Conservation (phyloP, 2,329 filamentous ascomycete species). For the Penicillium sp. region DNA sequence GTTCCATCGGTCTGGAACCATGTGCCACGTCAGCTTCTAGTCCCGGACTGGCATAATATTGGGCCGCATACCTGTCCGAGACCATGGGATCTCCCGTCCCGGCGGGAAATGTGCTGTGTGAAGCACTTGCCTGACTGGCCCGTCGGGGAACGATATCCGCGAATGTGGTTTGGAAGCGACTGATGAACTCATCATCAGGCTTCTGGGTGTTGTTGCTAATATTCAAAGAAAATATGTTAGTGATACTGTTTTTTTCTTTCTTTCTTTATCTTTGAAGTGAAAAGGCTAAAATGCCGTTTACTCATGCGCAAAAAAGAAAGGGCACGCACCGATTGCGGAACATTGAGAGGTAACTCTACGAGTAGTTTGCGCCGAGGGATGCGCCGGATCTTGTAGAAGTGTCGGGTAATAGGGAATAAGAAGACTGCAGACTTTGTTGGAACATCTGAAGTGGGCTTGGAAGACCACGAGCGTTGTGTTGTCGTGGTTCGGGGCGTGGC, state of each 20-base stretch:
- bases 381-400: background rate
- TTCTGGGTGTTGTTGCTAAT: constrained; percentile 79
- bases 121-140: constrained; percentile 45
- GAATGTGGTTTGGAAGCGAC: constrained; percentile 82
- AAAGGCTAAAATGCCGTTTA: background rate
- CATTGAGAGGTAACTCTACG: constrained; percentile 41
- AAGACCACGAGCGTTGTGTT: constrained; percentile 2
- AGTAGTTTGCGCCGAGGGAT: constrained; percentile 8
- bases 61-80: constrained; percentile 33
- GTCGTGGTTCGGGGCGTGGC: background rate
- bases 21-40: constrained; percentile 16
- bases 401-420: constrained; percentile 4
- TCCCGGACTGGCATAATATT: background rate
- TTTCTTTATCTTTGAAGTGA: background rate
- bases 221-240: constrained; percentile 8
- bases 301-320: background rate
- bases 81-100: constrained; percentile 32
- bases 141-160: constrained; percentile 68
- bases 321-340: constrained; percentile 56
- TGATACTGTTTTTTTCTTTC: constrained; percentile 8
- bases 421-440: background rate
- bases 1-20: constrained; percentile 12
- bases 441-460: constrained; percentile 17
- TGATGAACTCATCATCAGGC: constrained; percentile 82
- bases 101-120: constrained; percentile 26